Evolutionary conservation across 108 stramenopile species (phyloP).

Genomic region (Cylindrotheca fusiformis): DNA sequence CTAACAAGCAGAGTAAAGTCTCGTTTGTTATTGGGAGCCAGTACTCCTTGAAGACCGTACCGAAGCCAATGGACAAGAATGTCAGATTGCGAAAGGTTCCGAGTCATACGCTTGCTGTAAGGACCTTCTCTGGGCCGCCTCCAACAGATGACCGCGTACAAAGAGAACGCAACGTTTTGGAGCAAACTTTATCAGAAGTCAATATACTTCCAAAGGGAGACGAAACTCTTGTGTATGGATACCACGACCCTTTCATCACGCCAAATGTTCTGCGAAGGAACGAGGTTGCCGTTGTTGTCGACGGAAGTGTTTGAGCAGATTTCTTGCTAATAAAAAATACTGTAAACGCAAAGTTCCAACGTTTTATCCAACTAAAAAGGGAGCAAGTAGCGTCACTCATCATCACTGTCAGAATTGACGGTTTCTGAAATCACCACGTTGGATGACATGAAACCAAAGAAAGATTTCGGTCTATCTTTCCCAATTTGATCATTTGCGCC

Average conservation of each 20-base stretch:
- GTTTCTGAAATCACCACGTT: background rate
- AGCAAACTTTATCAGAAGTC: background rate
- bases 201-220: background rate
- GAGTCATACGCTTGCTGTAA: constrained; percentile 52
- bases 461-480: constrained; percentile 19
- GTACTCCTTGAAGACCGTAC: constrained; percentile 53
- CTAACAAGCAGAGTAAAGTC: constrained; percentile 30
- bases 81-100: constrained; percentile 41
- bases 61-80: constrained; percentile 43
- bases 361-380: no score
- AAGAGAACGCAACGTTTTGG: constrained; percentile 23
- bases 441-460: constrained; percentile 31
- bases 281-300: constrained; percentile 57
- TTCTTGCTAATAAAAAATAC: no score
- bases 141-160: constrained; percentile 48
- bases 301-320: constrained; percentile 36
- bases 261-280: constrained; percentile 61
- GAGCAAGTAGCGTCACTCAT: no score
- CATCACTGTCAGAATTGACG: background rate
- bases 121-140: constrained; percentile 54
- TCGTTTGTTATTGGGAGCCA: constrained; percentile 66
- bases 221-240: constrained; percentile 59
- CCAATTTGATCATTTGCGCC: background rate
- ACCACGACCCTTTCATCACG: constrained; percentile 70
- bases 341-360: no score